Conservation (phyloP, 2,329 filamentous ascomycete species). For the Didymella glomerata region DNA sequence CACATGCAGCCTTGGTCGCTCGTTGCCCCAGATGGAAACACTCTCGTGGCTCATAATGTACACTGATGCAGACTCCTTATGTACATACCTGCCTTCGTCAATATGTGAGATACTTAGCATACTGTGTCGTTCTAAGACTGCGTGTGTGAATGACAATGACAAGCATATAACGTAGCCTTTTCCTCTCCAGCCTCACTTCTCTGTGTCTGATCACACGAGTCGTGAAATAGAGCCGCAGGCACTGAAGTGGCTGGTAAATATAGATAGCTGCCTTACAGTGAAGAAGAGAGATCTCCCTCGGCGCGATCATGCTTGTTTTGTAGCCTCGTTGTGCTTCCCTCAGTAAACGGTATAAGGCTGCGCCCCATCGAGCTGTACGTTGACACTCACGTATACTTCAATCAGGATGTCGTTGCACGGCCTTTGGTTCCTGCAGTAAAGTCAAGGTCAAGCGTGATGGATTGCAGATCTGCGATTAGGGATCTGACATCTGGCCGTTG, state of each 20-base stretch:
- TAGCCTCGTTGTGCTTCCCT: background rate
- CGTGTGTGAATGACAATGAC: background rate
- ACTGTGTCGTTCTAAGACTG: background rate
- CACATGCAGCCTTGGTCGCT: background rate
- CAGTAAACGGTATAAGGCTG: background rate
- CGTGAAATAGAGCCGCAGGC: too few species aligned
- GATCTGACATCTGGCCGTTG: background rate
- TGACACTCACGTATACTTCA: too few species aligned
- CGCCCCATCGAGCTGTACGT: background rate
- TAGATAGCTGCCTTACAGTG: background rate
- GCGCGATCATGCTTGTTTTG: background rate
- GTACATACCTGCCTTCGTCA: background rate
- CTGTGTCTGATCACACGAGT: too few species aligned
- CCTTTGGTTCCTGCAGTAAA: constrained; percentile 3
- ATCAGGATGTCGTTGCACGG: constrained; percentile 1
- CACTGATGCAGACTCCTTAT: background rate
- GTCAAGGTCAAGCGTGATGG: background rate
- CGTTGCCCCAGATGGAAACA: background rate
- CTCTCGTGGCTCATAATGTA: too few species aligned
- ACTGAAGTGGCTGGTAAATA: too few species aligned
- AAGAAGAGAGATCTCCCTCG: background rate
- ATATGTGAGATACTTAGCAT: background rate
- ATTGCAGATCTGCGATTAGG: background rate
- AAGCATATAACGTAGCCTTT: background rate
- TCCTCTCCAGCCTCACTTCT: background rate